Evolutionary conservation across 2,329 filamentous ascomycete genomes (phyloP), one percentile per base, ranked within the genome.

Genomic region (Clarireedia monteithiana): DNA sequence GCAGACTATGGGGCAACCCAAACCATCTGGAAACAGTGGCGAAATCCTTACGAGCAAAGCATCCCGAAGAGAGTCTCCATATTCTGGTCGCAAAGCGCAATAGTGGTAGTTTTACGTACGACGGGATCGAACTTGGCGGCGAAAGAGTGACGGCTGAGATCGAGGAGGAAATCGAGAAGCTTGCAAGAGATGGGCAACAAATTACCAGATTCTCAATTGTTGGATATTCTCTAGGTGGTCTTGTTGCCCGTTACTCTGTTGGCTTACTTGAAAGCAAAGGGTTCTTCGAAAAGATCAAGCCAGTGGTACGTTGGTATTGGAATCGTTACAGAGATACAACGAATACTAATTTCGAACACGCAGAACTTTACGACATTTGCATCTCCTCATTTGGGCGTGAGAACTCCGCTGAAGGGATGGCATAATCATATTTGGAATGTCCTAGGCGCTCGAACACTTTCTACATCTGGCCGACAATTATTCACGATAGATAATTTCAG

Each of bases 291-390:
- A 78, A 79, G 57, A 77, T 97, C 26, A 79, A 90, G 67, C 92
- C 92, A 62, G 81, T 92, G 72, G 84, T 87, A 74, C 48, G 74
- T 63, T 42, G 7, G 23, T 40, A 38, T 10, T 39, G 39, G 4
- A 26, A 23, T 15, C 4, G n/a, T 15, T 50, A 17, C 10, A 34
- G 7, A 23, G 9, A 23, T 12, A 27, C 17, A 10, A n/a, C 5
- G 6, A 17, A 47, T 44, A 56, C 39, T 17, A 30, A 46, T 24
- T 51, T 53, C 45, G 59, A 52, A 27, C 20, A 27, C 23, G 7
- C 60, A 86, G 81, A 96, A 95, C 75, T 96, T 97, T 72, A 89
- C 87, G 2, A 96, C 91, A 1, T 96, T 97, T 71, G 92, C 88
- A 5, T 86, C 88, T 34, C 92, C 88, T 24, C 88, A 91, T 71